phyloP scores from a whole-genome alignment of 352 stramenopile genomes.

The Peronospora tabacina region DNA sequence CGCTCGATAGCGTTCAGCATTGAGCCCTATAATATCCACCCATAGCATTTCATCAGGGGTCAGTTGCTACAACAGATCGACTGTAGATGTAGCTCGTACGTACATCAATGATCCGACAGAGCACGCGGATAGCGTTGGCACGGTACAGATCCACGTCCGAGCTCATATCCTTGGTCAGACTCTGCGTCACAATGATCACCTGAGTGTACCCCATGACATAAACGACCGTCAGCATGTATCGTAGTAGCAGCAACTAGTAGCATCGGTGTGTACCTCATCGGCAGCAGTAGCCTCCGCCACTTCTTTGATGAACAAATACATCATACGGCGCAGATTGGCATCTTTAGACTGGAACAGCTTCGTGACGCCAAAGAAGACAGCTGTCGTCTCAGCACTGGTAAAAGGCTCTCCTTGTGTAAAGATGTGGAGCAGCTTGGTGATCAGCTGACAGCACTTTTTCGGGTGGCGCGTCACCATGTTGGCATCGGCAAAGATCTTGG shows the following conservation, averaged over 20 bases:
- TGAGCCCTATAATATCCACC: conserved; percentile 42
- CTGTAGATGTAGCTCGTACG: conserved; percentile 7
- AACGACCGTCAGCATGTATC: conserved; percentile 9
- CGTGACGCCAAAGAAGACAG: conserved; percentile 99
- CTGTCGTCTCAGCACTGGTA: conserved; percentile 91
- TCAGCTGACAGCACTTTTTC: conserved; percentile 97
- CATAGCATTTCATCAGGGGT: conserved; percentile 3
- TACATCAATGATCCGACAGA: conserved; percentile 93
- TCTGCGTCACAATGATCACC: conserved; percentile 99
- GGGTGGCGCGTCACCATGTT: conserved; percentile 94
- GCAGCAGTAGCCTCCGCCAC: conserved; percentile 89
- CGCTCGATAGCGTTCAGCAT: conserved; percentile 90
- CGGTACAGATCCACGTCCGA: conserved; percentile 96
- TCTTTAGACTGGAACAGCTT: conserved; percentile 99
- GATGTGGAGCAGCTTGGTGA: conserved; percentile 98
- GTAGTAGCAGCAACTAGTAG: neutral
- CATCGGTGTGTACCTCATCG: conserved; percentile 40
- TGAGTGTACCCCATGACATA: conserved; percentile 45
- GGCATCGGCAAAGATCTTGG: conserved; percentile 97
- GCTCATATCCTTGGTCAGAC: conserved; percentile 99
- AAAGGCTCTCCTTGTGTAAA: conserved; percentile 97
- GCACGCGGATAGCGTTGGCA: conserved; percentile 97
- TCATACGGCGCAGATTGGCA: conserved; percentile 95
- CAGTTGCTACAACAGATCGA: conserved; percentile 4
- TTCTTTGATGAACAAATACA: conserved; percentile 99